Evolutionary conservation across 2,329 filamentous ascomycete species (phyloP).

Genomic region (Hymenotorrendiella dingleyae): DNA sequence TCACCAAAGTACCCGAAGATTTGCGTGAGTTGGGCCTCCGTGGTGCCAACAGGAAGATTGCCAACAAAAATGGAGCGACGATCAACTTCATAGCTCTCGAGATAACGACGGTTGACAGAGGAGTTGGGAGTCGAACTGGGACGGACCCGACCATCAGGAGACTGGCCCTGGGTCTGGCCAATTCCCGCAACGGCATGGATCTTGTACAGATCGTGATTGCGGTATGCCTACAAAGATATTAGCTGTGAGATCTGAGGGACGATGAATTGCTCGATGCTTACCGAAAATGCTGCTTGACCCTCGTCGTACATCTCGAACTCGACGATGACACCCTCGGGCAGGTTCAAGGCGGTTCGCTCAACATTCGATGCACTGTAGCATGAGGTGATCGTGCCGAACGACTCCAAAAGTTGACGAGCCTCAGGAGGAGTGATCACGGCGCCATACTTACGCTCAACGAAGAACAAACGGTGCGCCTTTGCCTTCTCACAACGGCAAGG

Average conservation of each 20-base stretch:
- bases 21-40: slow-evolving; percentile 33
- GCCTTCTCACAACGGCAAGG: slow-evolving; percentile 55
- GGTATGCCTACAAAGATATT: slow-evolving; percentile 20
- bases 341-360: slow-evolving; percentile 25
- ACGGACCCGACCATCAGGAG: slow-evolving; percentile 11
- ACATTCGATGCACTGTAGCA: slow-evolving; percentile 19
- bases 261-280: slow-evolving; percentile 32
- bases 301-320: slow-evolving; percentile 47
- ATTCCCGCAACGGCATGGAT: slow-evolving; percentile 32
- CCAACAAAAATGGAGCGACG: slow-evolving; percentile 44
- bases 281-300: slow-evolving; percentile 42
- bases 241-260: slow-evolving; percentile 1
- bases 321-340: slow-evolving; percentile 37
- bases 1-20: slow-evolving; percentile 36
- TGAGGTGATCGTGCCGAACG: slow-evolving; percentile 38
- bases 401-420: slow-evolving; percentile 37
- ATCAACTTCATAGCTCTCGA: slow-evolving; percentile 38
- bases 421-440: slow-evolving; percentile 37
- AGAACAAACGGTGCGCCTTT: slow-evolving; percentile 51
- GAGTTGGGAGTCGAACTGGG: slow-evolving; percentile 5
- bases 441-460: slow-evolving; percentile 39
- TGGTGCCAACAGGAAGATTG: slow-evolving; percentile 36
- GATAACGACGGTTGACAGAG: slow-evolving; percentile 17
- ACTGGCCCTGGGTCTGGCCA: no score
- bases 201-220: slow-evolving; percentile 27